These are phyloP conservation scores for Suillus subalutaceus DNA, from an alignment of 768 basidiomycete species.

Conservation along the genomic window DNA sequence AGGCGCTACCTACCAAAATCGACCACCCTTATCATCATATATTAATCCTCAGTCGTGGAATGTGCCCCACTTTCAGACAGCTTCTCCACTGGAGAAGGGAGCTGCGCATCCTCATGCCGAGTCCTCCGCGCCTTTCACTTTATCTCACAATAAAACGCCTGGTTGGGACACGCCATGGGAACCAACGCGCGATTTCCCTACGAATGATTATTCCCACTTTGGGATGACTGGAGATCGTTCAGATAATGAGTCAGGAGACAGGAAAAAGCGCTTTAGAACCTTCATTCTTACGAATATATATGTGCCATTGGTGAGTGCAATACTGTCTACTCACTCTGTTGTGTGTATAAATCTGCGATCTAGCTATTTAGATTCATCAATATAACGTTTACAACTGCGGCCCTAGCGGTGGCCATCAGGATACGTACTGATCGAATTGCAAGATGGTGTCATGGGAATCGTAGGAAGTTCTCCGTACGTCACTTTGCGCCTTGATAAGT, in stretches of 20 bases:
- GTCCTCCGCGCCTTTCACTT: slow-evolving; percentile 43
- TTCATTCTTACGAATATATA: slow-evolving; percentile 78
- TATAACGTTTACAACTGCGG: slow-evolving; percentile 77
- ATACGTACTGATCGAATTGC: slow-evolving; percentile 65
- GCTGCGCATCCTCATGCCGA: neutral
- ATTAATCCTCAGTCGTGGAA: slow-evolving; percentile 23
- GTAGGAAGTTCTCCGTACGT: slow-evolving; percentile 84
- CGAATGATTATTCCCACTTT: slow-evolving; percentile 21
- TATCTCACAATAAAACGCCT: slow-evolving; percentile 58
- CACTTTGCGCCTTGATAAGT: neutral
- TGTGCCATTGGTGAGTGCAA: slow-evolving; percentile 68
- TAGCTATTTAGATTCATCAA: slow-evolving; percentile 87
- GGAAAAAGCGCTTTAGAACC: slow-evolving; percentile 54
- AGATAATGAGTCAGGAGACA: slow-evolving; percentile 33
- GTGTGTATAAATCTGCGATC: slow-evolving; percentile 16
- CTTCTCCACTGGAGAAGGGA: neutral
- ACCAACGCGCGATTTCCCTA: slow-evolving; percentile 17
- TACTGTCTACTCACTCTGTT: slow-evolving; percentile 6
- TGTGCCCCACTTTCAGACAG: neutral
- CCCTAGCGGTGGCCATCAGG: slow-evolving; percentile 77
- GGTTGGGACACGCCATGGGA: slow-evolving; percentile 72
- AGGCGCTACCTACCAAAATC: slow-evolving; percentile 39
- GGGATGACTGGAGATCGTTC: slow-evolving; percentile 17
- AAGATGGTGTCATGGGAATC: slow-evolving; percentile 58
- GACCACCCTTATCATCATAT: slow-evolving; percentile 55